Conservation (phyloP, 352 stramenopile species). For the Pythium folliculosum region DNA sequence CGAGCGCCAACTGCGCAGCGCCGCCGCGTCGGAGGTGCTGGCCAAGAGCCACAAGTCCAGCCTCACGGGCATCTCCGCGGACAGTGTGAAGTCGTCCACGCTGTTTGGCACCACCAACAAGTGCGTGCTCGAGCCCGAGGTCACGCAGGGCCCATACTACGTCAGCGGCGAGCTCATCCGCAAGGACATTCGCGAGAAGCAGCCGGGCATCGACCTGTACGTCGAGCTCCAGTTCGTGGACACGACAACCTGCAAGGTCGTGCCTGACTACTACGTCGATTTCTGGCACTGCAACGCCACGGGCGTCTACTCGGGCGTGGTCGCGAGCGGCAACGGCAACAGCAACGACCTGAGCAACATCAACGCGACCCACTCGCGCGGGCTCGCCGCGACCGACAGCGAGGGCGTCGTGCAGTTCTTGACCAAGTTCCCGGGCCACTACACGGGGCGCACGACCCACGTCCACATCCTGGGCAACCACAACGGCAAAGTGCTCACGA, state of each 20-base stretch:
- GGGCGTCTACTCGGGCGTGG: slow-evolving; percentile 27
- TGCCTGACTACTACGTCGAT: slow-evolving; percentile 19
- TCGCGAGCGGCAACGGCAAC: slow-evolving; percentile 14
- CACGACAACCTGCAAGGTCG: slow-evolving; percentile 19
- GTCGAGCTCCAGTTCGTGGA: slow-evolving; percentile 23
- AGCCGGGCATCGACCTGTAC: slow-evolving; percentile 20
- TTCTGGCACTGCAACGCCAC: slow-evolving; percentile 31
- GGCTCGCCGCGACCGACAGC: slow-evolving; percentile 9
- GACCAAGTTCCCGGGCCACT: slow-evolving; percentile 27
- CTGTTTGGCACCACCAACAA: slow-evolving; percentile 13
- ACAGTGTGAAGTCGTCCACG: not conserved
- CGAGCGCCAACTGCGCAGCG: not conserved
- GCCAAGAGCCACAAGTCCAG: slow-evolving; percentile 16
- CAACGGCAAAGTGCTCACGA: slow-evolving; percentile 14
- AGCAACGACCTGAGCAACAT: slow-evolving; percentile 13
- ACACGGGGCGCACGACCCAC: slow-evolving; percentile 20
- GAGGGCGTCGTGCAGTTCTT: slow-evolving; percentile 28
- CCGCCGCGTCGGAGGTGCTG: slow-evolving; percentile 7
- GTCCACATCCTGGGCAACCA: slow-evolving; percentile 26
- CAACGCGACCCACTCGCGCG: slow-evolving; percentile 17
- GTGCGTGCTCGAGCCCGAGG: slow-evolving; percentile 23
- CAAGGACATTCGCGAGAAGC: slow-evolving; percentile 23
- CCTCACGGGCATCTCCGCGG: slow-evolving; percentile 6
- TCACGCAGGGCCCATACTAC: slow-evolving; percentile 24
- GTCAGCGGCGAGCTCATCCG: slow-evolving; percentile 24